Evolutionary conservation across 208 protist species (phyloP).

Genomic region (Trypanosoma brucei): DNA sequence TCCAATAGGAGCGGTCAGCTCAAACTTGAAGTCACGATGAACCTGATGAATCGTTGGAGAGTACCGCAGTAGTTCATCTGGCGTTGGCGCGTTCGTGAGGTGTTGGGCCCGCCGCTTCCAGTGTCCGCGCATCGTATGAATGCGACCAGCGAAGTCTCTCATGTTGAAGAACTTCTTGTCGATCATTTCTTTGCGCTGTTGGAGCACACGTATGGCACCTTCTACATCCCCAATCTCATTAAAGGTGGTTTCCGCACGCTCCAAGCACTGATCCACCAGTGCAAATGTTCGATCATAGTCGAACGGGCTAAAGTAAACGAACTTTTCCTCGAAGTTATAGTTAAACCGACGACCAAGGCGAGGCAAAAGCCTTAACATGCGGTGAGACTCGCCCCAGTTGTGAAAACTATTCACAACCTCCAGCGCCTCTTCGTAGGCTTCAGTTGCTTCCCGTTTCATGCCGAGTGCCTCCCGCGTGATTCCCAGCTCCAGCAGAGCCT

Average conservation of each 20-base stretch:
- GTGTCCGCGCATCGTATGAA: constrained; percentile 87
- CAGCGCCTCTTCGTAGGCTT: constrained; percentile 72
- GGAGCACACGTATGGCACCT: constrained; percentile 70
- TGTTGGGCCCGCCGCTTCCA: constrained; percentile 71
- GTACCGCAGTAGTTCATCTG: constrained; percentile 84
- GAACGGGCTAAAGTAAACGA: constrained; percentile 87
- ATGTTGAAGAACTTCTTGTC: constrained; percentile 91
- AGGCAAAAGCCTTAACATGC: constrained; percentile 80
- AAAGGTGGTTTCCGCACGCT: constrained; percentile 64
- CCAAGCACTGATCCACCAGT: constrained; percentile 77
- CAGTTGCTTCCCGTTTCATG: constrained; percentile 34
- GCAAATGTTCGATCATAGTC: constrained; percentile 87
- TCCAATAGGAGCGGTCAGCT: constrained; percentile 80
- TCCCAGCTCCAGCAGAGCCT: constrained; percentile 76
- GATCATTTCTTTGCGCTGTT: constrained; percentile 74
- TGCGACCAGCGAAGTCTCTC: constrained; percentile 83
- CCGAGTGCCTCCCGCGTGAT: constrained; percentile 59
- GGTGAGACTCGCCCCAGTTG: constrained; percentile 78
- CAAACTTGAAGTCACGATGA: constrained; percentile 85
- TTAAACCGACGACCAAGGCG: constrained; percentile 78
- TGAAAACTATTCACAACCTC: constrained; percentile 66
- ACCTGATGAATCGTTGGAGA: constrained; percentile 87
- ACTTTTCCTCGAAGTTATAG: constrained; percentile 86
- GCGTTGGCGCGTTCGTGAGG: constrained; percentile 81
- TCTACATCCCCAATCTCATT: constrained; percentile 29